Evolutionary conservation across 2,329 filamentous ascomycete species (phyloP).

Genomic region (Paracoccidioides lutzii): DNA sequence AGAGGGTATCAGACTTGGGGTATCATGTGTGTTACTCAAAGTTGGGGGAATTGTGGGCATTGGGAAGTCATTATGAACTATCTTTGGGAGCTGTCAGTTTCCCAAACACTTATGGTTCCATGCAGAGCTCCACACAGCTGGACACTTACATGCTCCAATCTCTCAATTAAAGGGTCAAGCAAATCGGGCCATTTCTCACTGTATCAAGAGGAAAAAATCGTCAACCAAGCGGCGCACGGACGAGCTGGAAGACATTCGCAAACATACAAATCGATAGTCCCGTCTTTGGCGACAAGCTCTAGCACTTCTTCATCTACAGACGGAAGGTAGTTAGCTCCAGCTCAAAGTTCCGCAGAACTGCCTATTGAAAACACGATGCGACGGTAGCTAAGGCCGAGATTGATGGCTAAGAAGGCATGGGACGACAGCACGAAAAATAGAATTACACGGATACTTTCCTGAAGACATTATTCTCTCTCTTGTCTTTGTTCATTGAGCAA

Average conservation of each 20-base stretch:
- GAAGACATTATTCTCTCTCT: not conserved
- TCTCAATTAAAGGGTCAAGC: conserved; percentile 51
- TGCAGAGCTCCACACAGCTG: not conserved
- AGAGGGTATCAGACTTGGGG: conserved; percentile 14
- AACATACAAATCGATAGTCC: conserved; percentile 45
- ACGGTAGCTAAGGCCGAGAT: not conserved
- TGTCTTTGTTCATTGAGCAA: not conserved
- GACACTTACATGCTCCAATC: conserved; percentile 49
- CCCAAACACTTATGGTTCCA: not conserved
- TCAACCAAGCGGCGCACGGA: not conserved
- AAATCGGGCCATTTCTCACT: conserved; percentile 59
- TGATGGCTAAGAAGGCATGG: not conserved
- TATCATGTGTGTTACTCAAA: conserved; percentile 26
- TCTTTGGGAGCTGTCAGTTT: conserved; percentile 37
- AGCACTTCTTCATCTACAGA: conserved; percentile 41
- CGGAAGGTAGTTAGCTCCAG: not conserved
- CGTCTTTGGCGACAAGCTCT: conserved; percentile 44
- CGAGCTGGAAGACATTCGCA: not conserved
- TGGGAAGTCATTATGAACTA: conserved; percentile 61
- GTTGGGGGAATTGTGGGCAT: conserved; percentile 46
- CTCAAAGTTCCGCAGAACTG: not conserved
- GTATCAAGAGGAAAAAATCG: conserved; percentile 19
- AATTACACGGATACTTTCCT: not conserved
- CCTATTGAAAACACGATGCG: not conserved
- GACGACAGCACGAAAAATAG: not conserved